Base-by-base conservation (phyloP, 257 asterid species). In the Avicennia marina region DNA sequence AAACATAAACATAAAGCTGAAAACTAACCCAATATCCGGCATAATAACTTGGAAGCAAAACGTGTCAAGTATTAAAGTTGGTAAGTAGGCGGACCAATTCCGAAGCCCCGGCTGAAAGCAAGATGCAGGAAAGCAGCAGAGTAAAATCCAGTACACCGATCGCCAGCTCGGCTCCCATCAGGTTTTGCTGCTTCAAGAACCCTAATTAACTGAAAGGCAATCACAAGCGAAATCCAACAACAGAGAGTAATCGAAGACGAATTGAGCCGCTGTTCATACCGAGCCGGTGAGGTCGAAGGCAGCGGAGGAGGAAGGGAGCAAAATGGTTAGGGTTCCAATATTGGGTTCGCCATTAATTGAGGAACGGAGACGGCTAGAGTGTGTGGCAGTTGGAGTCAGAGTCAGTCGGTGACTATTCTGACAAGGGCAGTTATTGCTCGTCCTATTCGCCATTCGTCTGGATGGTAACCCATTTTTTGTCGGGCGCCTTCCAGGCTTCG, bases 91-190 rank as follows among this genome's bases (percentile, higher is more conserved):
- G 63, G 24, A 80, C 87, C 64, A 75, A 74, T 65, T 52, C 58
- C 67, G 77, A 71, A 68, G 81, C 73, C 2, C 62, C 64, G 32
- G 58, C 47, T 10, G 58, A 49, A 70, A 73, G 59, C 72, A 76
- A 51, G 45, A 74, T 41, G 74, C 71, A 71, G 19, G 26, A 47
- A 68, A 68, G 34, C 51, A 76, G 67, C 58, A 73, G 61, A 6
- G 16, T 24, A 49, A 64, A 69, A 42, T 65, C 41, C 49, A 58
- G 64, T 20, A 27, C 64, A 25, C 12, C 22, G 55, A 67, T 45
- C 34, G 53, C 11, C 65, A 47, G 53, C 32, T 59, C 63, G 47
- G 52, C 21, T 26, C 21, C 77, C 81, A 75, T 75, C 12, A 57
- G 47, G 17, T 29, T 20, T 26, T 18, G n/a, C 71, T 18, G 42